Base-by-base conservation (phyloP, 2,329 filamentous ascomycete genomes). In the Sodiomyces alkalinus region DNA sequence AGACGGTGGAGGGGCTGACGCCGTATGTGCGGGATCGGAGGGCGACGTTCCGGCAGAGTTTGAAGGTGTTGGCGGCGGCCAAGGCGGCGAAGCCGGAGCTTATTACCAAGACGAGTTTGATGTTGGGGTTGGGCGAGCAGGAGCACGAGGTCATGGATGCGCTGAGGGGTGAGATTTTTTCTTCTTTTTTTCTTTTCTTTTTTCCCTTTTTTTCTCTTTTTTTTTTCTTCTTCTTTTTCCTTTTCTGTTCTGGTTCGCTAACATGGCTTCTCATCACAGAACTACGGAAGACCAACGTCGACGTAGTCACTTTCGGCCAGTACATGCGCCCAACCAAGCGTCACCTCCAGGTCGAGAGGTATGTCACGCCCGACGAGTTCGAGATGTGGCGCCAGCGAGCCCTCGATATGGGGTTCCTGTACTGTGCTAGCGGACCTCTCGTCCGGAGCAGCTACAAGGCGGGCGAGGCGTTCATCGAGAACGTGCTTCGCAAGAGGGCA, bases 311-410 rank as follows among this genome's bases (percentile, higher is more conserved):
- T 0, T 98, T 98, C 42, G 90, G 90, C n/a, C 90, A 98, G 61
- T 98, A 98, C 62, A 98, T 98, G 90, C 81, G 87, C 8, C 90
- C 90, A 2, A 98, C 90, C 4, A 98, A 96, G 64, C 73, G 87
- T 24, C 90, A 98, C 53, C 87, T 98, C 72, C 78, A 92, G 53
- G 90, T 98, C 18, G 80, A 92, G 46, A 83, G 87, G 52, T 98
- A 98, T 51, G 71, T 98, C 26, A 87, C 85, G 0, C 90, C 90
- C 1, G 81, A 80, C 36, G 74, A 77, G 37, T 98, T 98, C 48
- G 87, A 96, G 47, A 60, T 80, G 45, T 98, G 90, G 90, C 72
- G 80, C 35, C 72, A 83, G 57, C 73, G 85, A 28, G 87, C 90
- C 21, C 64, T 96, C 25, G 85, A 94, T 37, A 73, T 96, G 74